Evolutionary conservation across 345 rosid genomes (phyloP).

Genomic region (Heritiera littoralis): DNA sequence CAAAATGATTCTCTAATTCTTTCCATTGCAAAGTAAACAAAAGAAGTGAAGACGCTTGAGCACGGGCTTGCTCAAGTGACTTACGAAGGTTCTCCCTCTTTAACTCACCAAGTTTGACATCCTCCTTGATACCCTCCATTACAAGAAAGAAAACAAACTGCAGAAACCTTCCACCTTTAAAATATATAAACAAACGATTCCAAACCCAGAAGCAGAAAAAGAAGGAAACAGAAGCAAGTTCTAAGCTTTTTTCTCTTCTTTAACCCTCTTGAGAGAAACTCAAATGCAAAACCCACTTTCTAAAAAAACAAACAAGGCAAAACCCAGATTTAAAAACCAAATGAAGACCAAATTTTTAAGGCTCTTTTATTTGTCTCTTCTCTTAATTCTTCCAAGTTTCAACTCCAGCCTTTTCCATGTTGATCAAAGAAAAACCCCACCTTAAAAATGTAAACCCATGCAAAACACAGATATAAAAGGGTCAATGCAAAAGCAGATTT

Average conservation of each 20-base stretch:
- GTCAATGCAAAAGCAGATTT: background rate
- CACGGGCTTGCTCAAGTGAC: slow-evolving; percentile 24
- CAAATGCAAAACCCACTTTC: background rate
- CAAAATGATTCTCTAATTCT: slow-evolving; percentile 35
- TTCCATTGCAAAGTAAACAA: slow-evolving; percentile 34
- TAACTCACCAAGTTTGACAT: slow-evolving; percentile 16
- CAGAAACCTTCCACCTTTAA: background rate
- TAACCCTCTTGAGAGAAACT: background rate
- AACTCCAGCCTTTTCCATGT: background rate
- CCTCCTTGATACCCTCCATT: slow-evolving; percentile 2
- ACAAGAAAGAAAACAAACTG: background rate
- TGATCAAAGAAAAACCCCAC: background rate
- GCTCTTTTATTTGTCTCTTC: too few species aligned
- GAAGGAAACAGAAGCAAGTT: background rate
- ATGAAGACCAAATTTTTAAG: background rate
- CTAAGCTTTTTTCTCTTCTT: background rate
- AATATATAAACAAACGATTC: background rate
- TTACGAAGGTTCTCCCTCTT: slow-evolving; percentile 25
- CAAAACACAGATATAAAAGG: background rate
- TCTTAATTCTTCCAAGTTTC: background rate
- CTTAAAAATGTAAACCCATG: background rate
- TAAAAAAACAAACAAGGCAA: background rate
- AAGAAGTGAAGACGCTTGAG: slow-evolving; percentile 32
- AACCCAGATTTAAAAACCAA: background rate
- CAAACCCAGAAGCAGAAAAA: background rate